Evolutionary conservation across 176 grass and related monocot genomes (phyloP), one percentile per base, ranked within the genome.

Genomic region (Oryza meyeriana): DNA sequence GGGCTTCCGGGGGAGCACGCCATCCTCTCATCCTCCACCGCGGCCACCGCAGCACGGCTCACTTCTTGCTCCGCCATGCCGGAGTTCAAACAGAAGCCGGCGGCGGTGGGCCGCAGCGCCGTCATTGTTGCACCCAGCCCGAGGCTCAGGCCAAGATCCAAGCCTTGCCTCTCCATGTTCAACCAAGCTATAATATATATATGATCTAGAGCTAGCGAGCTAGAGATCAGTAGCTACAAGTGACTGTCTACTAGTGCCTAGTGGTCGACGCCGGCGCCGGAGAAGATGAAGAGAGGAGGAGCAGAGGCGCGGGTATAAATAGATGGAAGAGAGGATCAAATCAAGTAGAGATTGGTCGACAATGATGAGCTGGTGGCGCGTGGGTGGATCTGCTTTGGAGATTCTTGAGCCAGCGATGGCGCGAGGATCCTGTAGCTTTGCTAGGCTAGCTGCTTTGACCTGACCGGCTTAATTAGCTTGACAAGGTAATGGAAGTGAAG

Each of bases 331-430:
- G 45, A 16, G 48, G 48, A 55, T 55, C 4, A 8, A 55, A 55
- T 76, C 38, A 64, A 82, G 52, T 27, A 55, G 48, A 80, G 61
- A 69, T 88, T 57, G 86, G 92, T 82, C 84, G 79, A 94, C 89
- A 89, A 89, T 89, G 79, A 89, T 91, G 89, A 94, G 92, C 85
- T 91, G 92, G 87, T 84, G 89, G 50, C 87, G 77, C 79, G 83
- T 88, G 89, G 87, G 69, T 74, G 89, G 79, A 86, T 86, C 83
- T 67, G 75, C 81, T 69, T 79, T 71, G 67, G 61, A 30, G 82
- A 81, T 85, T 52, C 77, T 81, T 70, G 10, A 61, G 63, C 64
- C 34, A 69, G 61, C 26, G 58, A 57, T 48, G 66, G 81, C 80
- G 30, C 40, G 16, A 2, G 42, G 45, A 48, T 18, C 45, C 16